A percentile compares a stretch with the other conserved stretches of the same genome.
Conservation (phyloP, 306 rosid species). For the Prunus mongolica region DNA sequence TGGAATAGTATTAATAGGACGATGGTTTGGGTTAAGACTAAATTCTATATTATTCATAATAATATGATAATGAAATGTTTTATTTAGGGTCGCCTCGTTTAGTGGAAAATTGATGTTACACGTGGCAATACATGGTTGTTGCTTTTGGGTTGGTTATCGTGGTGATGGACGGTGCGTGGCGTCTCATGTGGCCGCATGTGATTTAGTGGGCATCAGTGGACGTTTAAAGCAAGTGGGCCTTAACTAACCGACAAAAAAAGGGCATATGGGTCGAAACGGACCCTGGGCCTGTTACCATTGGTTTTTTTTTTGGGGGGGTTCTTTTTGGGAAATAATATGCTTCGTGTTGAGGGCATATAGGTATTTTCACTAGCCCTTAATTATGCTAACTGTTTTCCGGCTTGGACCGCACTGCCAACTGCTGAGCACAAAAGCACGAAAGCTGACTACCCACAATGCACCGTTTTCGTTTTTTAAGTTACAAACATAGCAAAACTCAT, state of each 20-base stretch:
- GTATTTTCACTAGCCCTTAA: background rate
- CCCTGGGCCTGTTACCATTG: background rate
- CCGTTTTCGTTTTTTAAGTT: background rate
- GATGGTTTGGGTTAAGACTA: background rate
- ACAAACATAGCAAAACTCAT: background rate
- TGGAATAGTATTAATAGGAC: background rate
- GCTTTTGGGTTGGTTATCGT: background rate
- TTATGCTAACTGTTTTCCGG: background rate
- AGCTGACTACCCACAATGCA: background rate
- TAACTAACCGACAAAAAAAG: background rate
- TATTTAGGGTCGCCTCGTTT: background rate
- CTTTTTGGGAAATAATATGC: background rate
- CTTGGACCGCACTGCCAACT: slow-evolving; percentile 9
- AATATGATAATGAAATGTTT: background rate
- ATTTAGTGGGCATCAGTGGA: background rate
- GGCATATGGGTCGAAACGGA: background rate
- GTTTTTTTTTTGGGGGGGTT: background rate
- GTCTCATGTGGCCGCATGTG: background rate
- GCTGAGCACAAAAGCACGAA: background rate
- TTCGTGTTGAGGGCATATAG: background rate
- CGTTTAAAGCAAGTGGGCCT: background rate
- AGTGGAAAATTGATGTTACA: background rate
- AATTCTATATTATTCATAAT: background rate
- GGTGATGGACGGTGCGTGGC: background rate
- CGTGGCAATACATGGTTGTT: background rate